phyloP scores from a whole-genome alignment of 2,329 filamentous ascomycete species.

The Aspergillus cejpii region DNA sequence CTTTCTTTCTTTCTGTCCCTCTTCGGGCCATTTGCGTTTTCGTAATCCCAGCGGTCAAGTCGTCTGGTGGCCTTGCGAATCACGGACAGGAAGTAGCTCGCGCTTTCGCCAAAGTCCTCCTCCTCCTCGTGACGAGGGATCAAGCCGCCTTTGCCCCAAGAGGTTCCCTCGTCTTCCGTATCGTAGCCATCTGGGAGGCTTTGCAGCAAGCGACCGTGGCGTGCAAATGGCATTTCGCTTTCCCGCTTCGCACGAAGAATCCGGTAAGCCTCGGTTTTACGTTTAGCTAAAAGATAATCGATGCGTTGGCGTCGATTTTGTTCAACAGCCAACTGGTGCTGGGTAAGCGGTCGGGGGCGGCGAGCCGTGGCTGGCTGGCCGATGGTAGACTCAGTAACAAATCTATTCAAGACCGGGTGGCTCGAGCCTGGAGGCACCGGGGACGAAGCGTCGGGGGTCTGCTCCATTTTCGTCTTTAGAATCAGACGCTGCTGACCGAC shows the following conservation, averaged over 20 bases:
- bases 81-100: slow-evolving; percentile 40
- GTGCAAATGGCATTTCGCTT: slow-evolving; percentile 36
- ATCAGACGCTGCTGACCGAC: slow-evolving; percentile 38
- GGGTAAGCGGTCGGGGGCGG: slow-evolving; percentile 44
- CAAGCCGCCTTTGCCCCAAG: slow-evolving; percentile 41
- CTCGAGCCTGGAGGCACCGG: slow-evolving; percentile 40
- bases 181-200: slow-evolving; percentile 42
- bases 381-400: slow-evolving; percentile 30
- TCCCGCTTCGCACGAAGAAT: slow-evolving; percentile 35
- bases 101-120: slow-evolving; percentile 45
- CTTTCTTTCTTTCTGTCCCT: slow-evolving; percentile 34
- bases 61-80: slow-evolving; percentile 39
- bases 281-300: slow-evolving; percentile 43
- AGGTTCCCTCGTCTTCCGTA: slow-evolving; percentile 41
- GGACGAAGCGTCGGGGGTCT: slow-evolving; percentile 37
- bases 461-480: slow-evolving; percentile 42
- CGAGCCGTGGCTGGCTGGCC: slow-evolving; percentile 28
- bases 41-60: slow-evolving; percentile 43
- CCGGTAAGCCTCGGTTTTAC: slow-evolving; percentile 35
- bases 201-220: slow-evolving; percentile 39
- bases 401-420: slow-evolving; percentile 40
- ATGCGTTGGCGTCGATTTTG: slow-evolving; percentile 45
- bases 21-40: slow-evolving; percentile 35
- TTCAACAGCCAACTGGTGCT: slow-evolving; percentile 46
- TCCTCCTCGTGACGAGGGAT: slow-evolving; percentile 38